Percentiles rank a stretch among this genome's conserved stretches.
phyloP scores from a whole-genome alignment of 768 basidiomycete genomes.

The Tricholoma furcatifolium region DNA sequence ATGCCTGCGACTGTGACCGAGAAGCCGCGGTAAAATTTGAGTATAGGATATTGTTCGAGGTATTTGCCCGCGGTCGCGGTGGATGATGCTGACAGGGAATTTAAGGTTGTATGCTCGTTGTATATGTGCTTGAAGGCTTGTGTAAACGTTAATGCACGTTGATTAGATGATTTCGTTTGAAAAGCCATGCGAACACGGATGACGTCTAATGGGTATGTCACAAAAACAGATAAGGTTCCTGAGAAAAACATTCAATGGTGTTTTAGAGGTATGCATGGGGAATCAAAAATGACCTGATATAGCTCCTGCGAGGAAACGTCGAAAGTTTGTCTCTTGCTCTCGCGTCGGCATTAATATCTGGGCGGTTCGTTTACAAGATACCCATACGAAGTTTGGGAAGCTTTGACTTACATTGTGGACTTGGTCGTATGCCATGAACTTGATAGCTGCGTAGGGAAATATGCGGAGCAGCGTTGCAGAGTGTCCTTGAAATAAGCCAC shows the following conservation, averaged over 20 bases:
- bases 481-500: slow-evolving; percentile 93
- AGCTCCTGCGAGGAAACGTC: slow-evolving; percentile 86
- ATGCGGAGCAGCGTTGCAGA: slow-evolving; percentile 92
- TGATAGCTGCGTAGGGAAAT: slow-evolving; percentile 96
- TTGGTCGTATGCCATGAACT: slow-evolving; percentile 96
- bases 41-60: slow-evolving; percentile 66
- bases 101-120: slow-evolving; percentile 47
- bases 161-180: slow-evolving; percentile 47
- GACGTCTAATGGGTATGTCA: slow-evolving; percentile 95
- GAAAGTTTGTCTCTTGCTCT: slow-evolving; percentile 70
- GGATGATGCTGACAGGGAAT: slow-evolving; percentile 21
- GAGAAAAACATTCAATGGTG: slow-evolving; percentile 1
- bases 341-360: slow-evolving; percentile 86
- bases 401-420: slow-evolving; percentile 59
- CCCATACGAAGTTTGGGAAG: background rate
- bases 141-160: slow-evolving; percentile 39
- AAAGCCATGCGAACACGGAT: slow-evolving; percentile 96
- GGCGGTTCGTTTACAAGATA: background rate
- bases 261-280: background rate
- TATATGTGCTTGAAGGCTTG: slow-evolving; percentile 67
- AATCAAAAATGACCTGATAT: slow-evolving; percentile 64
- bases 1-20: slow-evolving; percentile 89
- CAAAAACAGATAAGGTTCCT: slow-evolving; percentile 85
- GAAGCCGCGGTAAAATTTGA: slow-evolving; percentile 98
- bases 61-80: slow-evolving; percentile 22